Evolutionary conservation across 306 rosid genomes (phyloP).

Genomic region (Ormosia semicastrata): DNA sequence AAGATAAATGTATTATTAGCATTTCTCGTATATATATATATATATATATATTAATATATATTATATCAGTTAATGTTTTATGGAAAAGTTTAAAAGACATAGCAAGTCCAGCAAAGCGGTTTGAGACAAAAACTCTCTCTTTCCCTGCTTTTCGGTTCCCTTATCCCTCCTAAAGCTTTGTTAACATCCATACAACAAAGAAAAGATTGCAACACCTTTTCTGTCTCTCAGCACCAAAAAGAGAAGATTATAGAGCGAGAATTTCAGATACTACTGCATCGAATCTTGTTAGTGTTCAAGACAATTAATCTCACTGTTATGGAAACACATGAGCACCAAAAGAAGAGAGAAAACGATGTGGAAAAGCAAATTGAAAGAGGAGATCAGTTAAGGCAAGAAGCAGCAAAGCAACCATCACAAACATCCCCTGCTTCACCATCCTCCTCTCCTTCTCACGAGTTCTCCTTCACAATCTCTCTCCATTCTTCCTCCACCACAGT

Average conservation of each 20-base stretch:
- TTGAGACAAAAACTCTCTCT: conserved; percentile 41
- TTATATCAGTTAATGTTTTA: conserved; percentile 20
- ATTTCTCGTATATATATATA: too few species aligned
- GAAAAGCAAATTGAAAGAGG: conserved; percentile 17
- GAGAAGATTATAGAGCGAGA: conserved; percentile 21
- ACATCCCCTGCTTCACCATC: conserved; percentile 53
- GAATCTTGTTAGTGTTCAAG: conserved; percentile 24
- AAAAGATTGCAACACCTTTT: conserved; percentile 31
- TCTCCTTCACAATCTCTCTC: conserved; percentile 90
- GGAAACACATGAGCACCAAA: conserved; percentile 56
- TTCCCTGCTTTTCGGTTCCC: conserved; percentile 51
- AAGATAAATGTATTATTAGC: too few species aligned
- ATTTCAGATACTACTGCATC: conserved; percentile 18
- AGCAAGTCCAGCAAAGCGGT: conserved; percentile 42
- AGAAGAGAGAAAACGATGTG: conserved; percentile 37
- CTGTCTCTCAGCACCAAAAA: conserved; percentile 18
- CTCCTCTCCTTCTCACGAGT: conserved; percentile 90
- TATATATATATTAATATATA: too few species aligned
- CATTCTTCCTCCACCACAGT: conserved; percentile 53
- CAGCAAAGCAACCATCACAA: conserved; percentile 17
- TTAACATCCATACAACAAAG: conserved; percentile 48
- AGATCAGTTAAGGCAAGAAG: background rate
- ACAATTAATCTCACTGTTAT: conserved; percentile 36
- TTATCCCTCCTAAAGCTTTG: conserved; percentile 43
- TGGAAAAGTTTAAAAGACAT: conserved; percentile 36